Conservation (phyloP, 768 basidiomycete species). For the Russula brevipes region DNA sequence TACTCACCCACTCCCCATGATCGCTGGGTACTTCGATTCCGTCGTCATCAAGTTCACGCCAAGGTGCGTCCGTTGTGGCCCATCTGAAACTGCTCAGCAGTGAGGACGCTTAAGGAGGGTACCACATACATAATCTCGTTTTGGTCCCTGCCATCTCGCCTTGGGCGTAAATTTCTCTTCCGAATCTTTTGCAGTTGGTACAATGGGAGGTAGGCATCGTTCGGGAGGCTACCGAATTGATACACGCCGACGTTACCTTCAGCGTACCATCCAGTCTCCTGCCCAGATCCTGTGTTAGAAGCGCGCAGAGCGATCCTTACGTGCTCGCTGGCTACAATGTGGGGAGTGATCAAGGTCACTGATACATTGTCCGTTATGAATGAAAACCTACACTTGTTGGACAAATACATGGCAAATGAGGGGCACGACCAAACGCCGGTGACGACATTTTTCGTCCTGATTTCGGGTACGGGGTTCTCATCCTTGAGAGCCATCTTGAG, state of each 20-base stretch:
- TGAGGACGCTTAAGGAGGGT: background rate
- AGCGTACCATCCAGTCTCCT: slow-evolving; percentile 17
- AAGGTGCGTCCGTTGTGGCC: slow-evolving; percentile 9
- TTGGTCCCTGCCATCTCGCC: slow-evolving; percentile 14
- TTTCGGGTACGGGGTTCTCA: background rate
- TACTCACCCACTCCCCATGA: slow-evolving; percentile 10
- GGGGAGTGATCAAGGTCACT: background rate
- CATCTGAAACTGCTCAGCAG: slow-evolving; percentile 10
- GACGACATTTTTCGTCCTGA: slow-evolving; percentile 15
- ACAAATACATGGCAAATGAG: slow-evolving; percentile 20
- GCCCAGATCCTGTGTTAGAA: background rate
- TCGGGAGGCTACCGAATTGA: slow-evolving; percentile 17
- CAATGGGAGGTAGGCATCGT: slow-evolving; percentile 10
- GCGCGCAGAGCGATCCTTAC: slow-evolving; percentile 16
- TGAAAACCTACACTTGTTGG: slow-evolving; percentile 10
- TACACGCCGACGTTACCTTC: slow-evolving; percentile 20
- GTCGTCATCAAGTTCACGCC: slow-evolving; percentile 11
- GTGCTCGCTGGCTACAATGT: slow-evolving; percentile 7
- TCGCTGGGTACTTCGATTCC: slow-evolving; percentile 4
- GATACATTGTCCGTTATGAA: background rate
- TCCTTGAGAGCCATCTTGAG: slow-evolving; percentile 10
- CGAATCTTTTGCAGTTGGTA: slow-evolving; percentile 8
- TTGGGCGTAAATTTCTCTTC: slow-evolving; percentile 5
- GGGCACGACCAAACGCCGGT: slow-evolving; percentile 14
- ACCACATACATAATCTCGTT: slow-evolving; percentile 9